Percentiles rank a stretch among this genome's conserved stretches.
phyloP scores from a whole-genome alignment of 2,329 filamentous ascomycete species.

The Nannizziopsis arthrosporioides region DNA sequence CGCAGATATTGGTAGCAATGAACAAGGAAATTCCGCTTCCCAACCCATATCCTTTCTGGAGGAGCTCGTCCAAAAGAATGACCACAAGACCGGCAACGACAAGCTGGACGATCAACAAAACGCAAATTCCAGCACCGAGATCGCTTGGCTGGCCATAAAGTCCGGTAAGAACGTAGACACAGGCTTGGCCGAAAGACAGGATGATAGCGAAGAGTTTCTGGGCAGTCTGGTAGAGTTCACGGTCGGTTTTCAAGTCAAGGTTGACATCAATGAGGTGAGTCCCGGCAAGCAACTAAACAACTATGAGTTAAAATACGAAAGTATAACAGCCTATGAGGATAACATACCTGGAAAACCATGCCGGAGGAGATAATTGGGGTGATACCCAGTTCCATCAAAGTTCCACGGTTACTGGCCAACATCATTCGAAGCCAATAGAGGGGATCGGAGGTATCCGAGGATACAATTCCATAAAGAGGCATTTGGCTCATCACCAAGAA shows the following conservation, averaged over 20 bases:
- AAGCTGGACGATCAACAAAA: constrained; percentile 94
- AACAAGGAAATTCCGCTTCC: constrained; percentile 98
- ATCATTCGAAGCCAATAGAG: constrained; percentile 99
- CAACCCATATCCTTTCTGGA: constrained; percentile 98
- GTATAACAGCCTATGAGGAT: neutral
- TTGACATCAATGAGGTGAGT: constrained; percentile 99
- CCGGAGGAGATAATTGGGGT: constrained; percentile 98
- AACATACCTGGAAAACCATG: constrained; percentile 83
- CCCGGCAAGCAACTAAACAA: constrained; percentile 70
- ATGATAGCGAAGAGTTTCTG: constrained; percentile 99
- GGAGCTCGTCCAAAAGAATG: constrained; percentile 95
- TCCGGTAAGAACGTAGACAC: constrained; percentile 95
- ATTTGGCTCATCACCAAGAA: constrained; percentile 99
- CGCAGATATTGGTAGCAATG: constrained; percentile 99
- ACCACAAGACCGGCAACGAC: constrained; percentile 96
- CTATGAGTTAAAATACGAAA: neutral
- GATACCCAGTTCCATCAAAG: constrained; percentile 90
- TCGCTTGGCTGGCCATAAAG: constrained; percentile 95
- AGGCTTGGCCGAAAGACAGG: constrained; percentile 91
- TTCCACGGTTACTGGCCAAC: constrained; percentile 96
- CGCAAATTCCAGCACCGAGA: constrained; percentile 94
- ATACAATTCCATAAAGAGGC: constrained; percentile 98
- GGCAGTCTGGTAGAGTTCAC: constrained; percentile 98
- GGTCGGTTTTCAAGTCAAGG: constrained; percentile 98
- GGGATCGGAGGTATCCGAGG: constrained; percentile 94